phyloP scores from a whole-genome alignment of 345 rosid species.

The Euphorbia lathyris region DNA sequence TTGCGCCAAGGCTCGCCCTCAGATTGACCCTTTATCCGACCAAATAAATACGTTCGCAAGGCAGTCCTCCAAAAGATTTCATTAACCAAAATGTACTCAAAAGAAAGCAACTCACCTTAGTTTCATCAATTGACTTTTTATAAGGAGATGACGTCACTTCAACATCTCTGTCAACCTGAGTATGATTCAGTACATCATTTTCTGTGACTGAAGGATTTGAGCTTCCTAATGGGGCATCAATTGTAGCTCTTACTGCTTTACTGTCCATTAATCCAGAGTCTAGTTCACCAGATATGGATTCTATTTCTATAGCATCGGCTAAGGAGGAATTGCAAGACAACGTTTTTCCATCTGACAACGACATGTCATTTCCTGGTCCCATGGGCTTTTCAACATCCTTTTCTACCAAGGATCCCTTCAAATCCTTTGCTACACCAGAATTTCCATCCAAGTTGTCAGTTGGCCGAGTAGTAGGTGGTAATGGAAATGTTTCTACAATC shows the following conservation, averaged over 20 bases:
- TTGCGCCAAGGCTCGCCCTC: no score
- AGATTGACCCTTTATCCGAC: no score
- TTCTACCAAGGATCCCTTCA: conserved; percentile 20
- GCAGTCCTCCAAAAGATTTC: not conserved
- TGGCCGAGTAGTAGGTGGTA: conserved; percentile 32
- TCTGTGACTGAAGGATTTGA: conserved; percentile 18
- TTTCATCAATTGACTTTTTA: conserved; percentile 24
- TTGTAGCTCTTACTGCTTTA: conserved; percentile 13
- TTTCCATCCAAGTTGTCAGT: conserved; percentile 26
- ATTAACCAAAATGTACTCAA: not conserved
- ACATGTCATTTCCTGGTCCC: conserved; percentile 17
- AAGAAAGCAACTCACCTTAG: conserved; percentile 28
- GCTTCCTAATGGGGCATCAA: conserved; percentile 26
- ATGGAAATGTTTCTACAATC: conserved; percentile 52
- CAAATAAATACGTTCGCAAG: not conserved
- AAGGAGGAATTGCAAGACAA: conserved; percentile 20
- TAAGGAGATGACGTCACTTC: conserved; percentile 13
- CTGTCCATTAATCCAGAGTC: conserved; percentile 8
- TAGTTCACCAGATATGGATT: conserved; percentile 16
- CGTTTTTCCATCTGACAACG: conserved; percentile 9
- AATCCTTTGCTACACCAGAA: conserved; percentile 14
- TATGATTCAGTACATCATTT: conserved; percentile 15
- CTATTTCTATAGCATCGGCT: conserved; percentile 20
- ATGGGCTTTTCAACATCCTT: conserved; percentile 20
- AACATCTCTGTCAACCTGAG: conserved; percentile 18